Evolutionary conservation across 768 basidiomycete genomes (phyloP).

Genomic region (Erythrobasidium yunnanense): DNA sequence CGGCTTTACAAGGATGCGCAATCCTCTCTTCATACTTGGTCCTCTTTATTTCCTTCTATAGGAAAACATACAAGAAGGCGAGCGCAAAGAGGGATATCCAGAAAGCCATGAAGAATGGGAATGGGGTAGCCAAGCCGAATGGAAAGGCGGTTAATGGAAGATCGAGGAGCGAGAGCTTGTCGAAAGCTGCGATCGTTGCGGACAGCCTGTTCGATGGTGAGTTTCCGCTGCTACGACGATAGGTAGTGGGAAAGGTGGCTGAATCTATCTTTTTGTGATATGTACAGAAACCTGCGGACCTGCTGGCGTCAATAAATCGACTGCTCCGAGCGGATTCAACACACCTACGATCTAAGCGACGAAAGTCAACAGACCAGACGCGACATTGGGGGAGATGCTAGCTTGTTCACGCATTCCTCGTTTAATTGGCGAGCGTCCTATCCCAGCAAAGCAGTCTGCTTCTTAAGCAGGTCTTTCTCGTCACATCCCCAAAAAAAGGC

Average conservation of each 20-base stretch:
- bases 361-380: too few species aligned
- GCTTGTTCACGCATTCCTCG: too few species aligned
- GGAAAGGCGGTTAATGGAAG: not conserved
- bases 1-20: slow-evolving; percentile 78
- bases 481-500: too few species aligned
- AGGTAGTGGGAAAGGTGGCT: not conserved
- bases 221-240: not conserved
- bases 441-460: too few species aligned
- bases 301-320: slow-evolving; percentile 10
- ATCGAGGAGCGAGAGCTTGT: not conserved
- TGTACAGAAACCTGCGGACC: slow-evolving; percentile 17
- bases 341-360: slow-evolving; percentile 2
- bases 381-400: too few species aligned
- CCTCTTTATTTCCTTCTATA: slow-evolving; percentile 62
- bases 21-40: slow-evolving; percentile 81
- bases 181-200: slow-evolving; percentile 3
- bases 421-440: too few species aligned
- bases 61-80: slow-evolving; percentile 21
- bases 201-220: slow-evolving; percentile 10
- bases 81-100: not conserved
- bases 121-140: not conserved
- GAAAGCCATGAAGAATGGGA: not conserved
- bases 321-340: not conserved
- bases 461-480: too few species aligned
- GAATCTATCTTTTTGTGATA: not conserved